phyloP scores from a whole-genome alignment of 2,329 filamentous ascomycete genomes.

The Malbranchea zuffiana region DNA sequence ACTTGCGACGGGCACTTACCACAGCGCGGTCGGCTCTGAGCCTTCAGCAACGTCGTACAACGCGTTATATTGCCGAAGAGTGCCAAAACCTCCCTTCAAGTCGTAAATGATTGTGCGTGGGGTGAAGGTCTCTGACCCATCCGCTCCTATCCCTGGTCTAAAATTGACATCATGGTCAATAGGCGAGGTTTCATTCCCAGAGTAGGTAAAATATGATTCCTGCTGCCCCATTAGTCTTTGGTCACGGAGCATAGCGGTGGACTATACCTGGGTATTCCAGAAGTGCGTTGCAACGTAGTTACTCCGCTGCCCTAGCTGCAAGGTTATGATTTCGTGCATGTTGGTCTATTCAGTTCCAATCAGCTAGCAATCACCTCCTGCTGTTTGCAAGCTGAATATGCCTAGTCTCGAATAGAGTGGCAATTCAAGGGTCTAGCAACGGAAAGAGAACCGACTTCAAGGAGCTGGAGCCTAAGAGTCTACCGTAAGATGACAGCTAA shows the following conservation, averaged over 20 bases:
- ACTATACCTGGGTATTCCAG: slow-evolving; percentile 76
- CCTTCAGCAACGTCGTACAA: slow-evolving; percentile 56
- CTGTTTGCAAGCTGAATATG: no score
- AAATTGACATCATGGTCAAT: slow-evolving; percentile 84
- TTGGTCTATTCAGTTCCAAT: no score
- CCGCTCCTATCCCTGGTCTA: slow-evolving; percentile 66
- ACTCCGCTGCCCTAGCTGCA: slow-evolving; percentile 84
- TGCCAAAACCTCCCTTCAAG: slow-evolving; percentile 85
- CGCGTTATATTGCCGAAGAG: slow-evolving; percentile 74
- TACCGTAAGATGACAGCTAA: no score
- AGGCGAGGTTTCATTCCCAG: slow-evolving; percentile 51
- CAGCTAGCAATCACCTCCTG: no score
- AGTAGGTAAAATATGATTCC: slow-evolving; percentile 97
- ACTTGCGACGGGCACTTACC: not conserved
- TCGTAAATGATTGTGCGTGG: slow-evolving; percentile 90
- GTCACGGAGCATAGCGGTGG: not conserved
- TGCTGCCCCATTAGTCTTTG: slow-evolving; percentile 29
- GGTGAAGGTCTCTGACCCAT: slow-evolving; percentile 83
- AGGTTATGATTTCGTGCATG: slow-evolving; percentile 92
- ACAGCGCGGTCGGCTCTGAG: slow-evolving; percentile 8
- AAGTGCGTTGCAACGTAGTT: slow-evolving; percentile 95
- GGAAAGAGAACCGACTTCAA: no score
- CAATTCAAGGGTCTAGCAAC: no score
- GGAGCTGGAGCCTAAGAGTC: no score
- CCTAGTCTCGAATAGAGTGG: no score